Conservation (phyloP, 2,329 filamentous ascomycete genomes). For the Didymosphaeria variabile region DNA sequence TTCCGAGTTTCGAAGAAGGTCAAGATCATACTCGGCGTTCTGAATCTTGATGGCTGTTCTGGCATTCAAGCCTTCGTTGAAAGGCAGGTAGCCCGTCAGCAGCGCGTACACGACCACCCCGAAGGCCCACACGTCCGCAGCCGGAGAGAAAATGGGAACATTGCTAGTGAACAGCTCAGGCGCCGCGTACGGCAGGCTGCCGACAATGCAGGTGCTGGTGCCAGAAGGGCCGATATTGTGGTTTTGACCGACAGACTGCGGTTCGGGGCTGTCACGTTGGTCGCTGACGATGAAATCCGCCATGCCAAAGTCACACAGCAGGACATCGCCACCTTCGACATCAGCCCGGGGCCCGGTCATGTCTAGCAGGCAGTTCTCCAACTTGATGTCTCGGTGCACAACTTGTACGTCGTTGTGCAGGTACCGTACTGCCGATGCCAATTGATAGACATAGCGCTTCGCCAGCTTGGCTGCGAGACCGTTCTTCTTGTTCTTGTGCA, state of each 20-base stretch:
- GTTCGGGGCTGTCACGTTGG: slow-evolving; percentile 60
- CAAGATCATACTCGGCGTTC: slow-evolving; percentile 66
- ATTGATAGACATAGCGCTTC: slow-evolving; percentile 68
- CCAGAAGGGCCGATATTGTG: slow-evolving; percentile 63
- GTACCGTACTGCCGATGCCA: slow-evolving; percentile 71
- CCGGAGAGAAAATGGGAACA: slow-evolving; percentile 57
- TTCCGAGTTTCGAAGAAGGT: slow-evolving; percentile 57
- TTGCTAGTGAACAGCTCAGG: slow-evolving; percentile 58
- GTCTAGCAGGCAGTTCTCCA: slow-evolving; percentile 73
- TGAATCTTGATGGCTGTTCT: slow-evolving; percentile 68
- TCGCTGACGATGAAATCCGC: slow-evolving; percentile 71
- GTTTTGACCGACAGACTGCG: slow-evolving; percentile 52
- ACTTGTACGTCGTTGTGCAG: slow-evolving; percentile 73
- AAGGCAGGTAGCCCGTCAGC: slow-evolving; percentile 68
- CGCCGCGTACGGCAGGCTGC: slow-evolving; percentile 66
- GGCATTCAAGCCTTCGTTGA: slow-evolving; percentile 67
- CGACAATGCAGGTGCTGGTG: slow-evolving; percentile 66
- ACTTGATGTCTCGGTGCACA: slow-evolving; percentile 73
- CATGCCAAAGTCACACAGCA: slow-evolving; percentile 75
- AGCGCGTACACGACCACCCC: slow-evolving; percentile 70
- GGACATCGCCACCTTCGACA: slow-evolving; percentile 62
- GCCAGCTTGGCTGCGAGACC: slow-evolving; percentile 63
- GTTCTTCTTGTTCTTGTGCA: slow-evolving; percentile 52
- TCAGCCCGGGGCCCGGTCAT: slow-evolving; percentile 59
- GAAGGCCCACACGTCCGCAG: slow-evolving; percentile 73